A percentile compares a stretch with the other conserved stretches of the same genome.
Conservation (phyloP, 116 monocot genomes). For the Papilionanthe hybrid region DNA sequence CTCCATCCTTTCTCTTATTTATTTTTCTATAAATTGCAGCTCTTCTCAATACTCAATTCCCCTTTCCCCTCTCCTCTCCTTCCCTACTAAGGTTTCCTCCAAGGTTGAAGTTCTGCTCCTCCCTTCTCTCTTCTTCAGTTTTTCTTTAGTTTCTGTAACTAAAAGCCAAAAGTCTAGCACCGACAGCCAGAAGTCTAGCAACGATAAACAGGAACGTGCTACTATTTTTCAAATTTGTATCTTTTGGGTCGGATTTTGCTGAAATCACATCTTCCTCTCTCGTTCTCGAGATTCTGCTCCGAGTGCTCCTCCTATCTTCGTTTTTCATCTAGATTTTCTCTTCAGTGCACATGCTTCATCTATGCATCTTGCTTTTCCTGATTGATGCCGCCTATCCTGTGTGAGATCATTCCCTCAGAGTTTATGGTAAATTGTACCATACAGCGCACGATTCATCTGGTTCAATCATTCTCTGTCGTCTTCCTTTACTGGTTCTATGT, state of each 20-base stretch:
- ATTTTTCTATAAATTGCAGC: conserved; percentile 29
- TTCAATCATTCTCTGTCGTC: conserved; percentile 61
- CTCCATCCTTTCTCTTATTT: not conserved
- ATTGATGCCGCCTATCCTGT: conserved; percentile 48
- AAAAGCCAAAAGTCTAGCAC: not conserved
- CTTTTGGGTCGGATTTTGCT: not conserved
- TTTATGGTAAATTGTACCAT: conserved; percentile 55
- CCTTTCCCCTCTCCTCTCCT: conserved; percentile 24
- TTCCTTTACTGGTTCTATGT: conserved; percentile 77
- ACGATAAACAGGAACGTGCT: too few relatives aligned
- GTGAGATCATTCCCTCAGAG: conserved; percentile 43
- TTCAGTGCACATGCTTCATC: conserved; percentile 37
- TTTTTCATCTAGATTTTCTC: too few relatives aligned
- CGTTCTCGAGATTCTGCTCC: not conserved
- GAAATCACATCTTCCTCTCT: not conserved
- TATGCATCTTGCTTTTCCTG: conserved; percentile 27
- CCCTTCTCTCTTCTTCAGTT: not conserved
- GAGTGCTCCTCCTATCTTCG: not conserved
- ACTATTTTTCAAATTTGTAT: not conserved
- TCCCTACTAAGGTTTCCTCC: not conserved
- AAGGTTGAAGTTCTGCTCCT: not conserved
- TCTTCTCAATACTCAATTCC: conserved; percentile 13
- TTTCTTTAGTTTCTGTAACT: not conserved
- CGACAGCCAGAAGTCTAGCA: not conserved
- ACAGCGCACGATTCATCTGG: conserved; percentile 36